Conservation (phyloP, 2,329 filamentous ascomycete species). For the Monilinia polystroma region DNA sequence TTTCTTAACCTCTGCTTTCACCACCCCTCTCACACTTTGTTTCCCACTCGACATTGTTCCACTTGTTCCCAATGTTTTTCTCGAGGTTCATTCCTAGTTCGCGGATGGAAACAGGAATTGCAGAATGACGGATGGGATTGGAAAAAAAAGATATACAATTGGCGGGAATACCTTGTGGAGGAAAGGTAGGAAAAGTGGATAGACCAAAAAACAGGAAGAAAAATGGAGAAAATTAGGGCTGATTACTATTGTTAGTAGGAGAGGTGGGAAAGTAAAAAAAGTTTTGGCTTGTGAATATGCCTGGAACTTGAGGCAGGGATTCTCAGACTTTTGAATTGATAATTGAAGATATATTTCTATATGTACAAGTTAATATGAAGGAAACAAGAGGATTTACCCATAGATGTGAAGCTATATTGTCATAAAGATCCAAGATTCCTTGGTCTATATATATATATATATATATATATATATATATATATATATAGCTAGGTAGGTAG, state of each 20-base stretch:
- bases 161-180: constrained; percentile 1
- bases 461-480: no score
- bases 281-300: constrained; percentile 15
- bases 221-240: constrained; percentile 21
- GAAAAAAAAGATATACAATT: constrained; percentile 13
- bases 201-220: constrained; percentile 18
- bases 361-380: constrained; percentile 9
- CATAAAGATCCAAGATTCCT: constrained; percentile 5
- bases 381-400: background rate
- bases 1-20: constrained; percentile 31
- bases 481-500: background rate
- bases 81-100: constrained; percentile 25
- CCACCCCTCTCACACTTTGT: constrained; percentile 18
- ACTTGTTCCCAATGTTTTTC: constrained; percentile 32
- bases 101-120: background rate
- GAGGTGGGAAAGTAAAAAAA: background rate
- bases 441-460: background rate
- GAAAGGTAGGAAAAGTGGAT: constrained; percentile 16
- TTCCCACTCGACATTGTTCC: constrained; percentile 26
- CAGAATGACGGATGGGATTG: background rate
- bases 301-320: constrained; percentile 2
- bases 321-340: background rate
- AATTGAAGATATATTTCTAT: constrained; percentile 6
- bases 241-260: constrained; percentile 9
- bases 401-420: background rate